phyloP scores from a whole-genome alignment of 2,329 filamentous ascomycete species.

The Karstenula rhodostoma region DNA sequence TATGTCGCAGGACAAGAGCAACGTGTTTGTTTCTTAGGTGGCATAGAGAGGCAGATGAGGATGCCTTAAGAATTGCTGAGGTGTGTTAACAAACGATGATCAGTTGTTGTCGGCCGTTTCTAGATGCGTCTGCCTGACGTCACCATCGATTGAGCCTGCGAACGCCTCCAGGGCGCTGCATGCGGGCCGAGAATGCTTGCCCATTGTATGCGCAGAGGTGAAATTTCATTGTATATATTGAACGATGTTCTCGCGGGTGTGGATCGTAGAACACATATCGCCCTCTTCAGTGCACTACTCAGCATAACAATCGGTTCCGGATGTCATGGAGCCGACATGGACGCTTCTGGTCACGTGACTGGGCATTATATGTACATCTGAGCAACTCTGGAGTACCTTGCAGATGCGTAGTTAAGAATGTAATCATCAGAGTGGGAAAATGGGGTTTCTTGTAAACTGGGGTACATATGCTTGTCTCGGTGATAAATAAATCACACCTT shows the following conservation, averaged over 20 bases:
- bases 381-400: too few relatives aligned
- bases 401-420: too few relatives aligned
- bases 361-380: too few relatives aligned
- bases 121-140: slow-evolving; percentile 6
- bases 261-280: too few relatives aligned
- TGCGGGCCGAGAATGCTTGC: not conserved
- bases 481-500: too few relatives aligned
- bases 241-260: too few relatives aligned
- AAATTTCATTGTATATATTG: not conserved
- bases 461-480: too few relatives aligned
- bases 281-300: not conserved
- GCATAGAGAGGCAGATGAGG: not conserved
- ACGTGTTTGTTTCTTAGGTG: not conserved
- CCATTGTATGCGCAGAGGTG: not conserved
- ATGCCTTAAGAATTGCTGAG: not conserved
- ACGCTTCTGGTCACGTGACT: too few relatives aligned
- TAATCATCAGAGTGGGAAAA: too few relatives aligned
- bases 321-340: not conserved
- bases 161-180: slow-evolving; percentile 4
- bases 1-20: not conserved
- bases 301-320: not conserved
- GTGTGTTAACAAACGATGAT: not conserved
- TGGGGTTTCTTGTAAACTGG: too few relatives aligned
- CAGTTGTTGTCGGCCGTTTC: not conserved
- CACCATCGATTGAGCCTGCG: not conserved